Evolutionary conservation across 768 basidiomycete genomes (phyloP), one percentile per base, ranked within the genome.

Genomic region (Boletus fagicola): DNA sequence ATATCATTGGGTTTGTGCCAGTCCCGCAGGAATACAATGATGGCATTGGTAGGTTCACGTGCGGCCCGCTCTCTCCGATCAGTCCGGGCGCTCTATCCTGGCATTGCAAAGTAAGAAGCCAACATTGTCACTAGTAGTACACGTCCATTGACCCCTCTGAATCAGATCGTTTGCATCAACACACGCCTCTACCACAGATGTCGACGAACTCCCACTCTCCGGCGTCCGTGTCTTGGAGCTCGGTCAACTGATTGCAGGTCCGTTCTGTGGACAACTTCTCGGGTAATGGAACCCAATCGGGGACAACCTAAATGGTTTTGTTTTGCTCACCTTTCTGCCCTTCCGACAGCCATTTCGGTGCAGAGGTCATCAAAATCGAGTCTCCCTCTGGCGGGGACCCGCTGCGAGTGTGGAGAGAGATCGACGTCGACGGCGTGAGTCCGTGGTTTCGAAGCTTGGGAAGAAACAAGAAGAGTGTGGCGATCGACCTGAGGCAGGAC

Each of bases 401-500:
- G 7, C 71, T 88, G 26, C 83, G 87, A 5, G 82, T 86, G 2
- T 88, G 85, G 85, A 74, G 87, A 50, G 87, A 88, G 60, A 76
- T 86, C 24, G 87, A 90, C 59, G 75, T 81, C 0, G 87, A 88
- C 60, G 86, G 86, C 1, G 82, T 83, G 0, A 86, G 86, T 60
- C 87, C 86, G 0, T 88, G 88, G 88, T 89, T 86, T 69, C 75
- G 87, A 44, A 87, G 86, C 60, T 78, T 88, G 26, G 87, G 74
- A 10, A 74, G 87, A 50, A 88, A 89, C 70, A 90, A 89, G 76
- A 88, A 86, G 72, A 88, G 86, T 55, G 80, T 88, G 20, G 82
- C 82, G 10, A 85, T 89, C 53, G 84, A 88, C 62, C 64, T 89
- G 61, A 74, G 83, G 28, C 83, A 79, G 58, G 75, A 76, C 18